These are phyloP conservation scores for Emericellopsis terricola DNA, from an alignment of 495 filamentous ascomycete genomes.

Conservation along the genomic window DNA sequence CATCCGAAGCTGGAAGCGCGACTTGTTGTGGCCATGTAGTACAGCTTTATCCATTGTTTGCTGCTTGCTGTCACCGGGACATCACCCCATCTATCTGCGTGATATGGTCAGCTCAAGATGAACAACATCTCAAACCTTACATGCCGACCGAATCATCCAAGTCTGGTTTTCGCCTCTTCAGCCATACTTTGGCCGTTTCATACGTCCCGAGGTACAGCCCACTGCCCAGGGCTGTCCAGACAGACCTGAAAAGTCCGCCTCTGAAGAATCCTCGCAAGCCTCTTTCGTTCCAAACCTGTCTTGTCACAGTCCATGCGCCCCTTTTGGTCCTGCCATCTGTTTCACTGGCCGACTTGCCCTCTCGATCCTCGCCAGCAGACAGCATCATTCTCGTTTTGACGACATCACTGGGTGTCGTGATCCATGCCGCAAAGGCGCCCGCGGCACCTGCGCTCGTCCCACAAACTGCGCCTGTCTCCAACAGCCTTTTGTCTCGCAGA, in stretches of 20 bases:
- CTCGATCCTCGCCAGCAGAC: slow-evolving; percentile 16
- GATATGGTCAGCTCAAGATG: too few species aligned
- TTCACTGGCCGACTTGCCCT: slow-evolving; percentile 6
- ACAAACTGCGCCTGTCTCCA: slow-evolving; percentile 49
- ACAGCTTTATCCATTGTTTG: too few species aligned
- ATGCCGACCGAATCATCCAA: too few species aligned
- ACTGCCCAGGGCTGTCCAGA: slow-evolving; percentile 65
- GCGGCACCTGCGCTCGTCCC: slow-evolving; percentile 50
- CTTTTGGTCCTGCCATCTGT: slow-evolving; percentile 10
- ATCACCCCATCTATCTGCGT: too few species aligned
- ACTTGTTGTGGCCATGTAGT: too few species aligned
- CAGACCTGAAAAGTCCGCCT: slow-evolving; percentile 55
- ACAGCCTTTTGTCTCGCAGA: slow-evolving; percentile 13
- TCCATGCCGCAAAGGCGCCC: slow-evolving; percentile 46
- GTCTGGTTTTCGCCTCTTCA: too few species aligned
- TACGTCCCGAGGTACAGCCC: slow-evolving; percentile 78
- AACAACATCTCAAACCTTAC: too few species aligned
- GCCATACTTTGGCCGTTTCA: slow-evolving; percentile 56
- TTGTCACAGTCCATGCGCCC: slow-evolving; percentile 36
- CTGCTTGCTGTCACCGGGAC: too few species aligned
- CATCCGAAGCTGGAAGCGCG: too few species aligned
- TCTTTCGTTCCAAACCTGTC: slow-evolving; percentile 38
- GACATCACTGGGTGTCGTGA: slow-evolving; percentile 72
- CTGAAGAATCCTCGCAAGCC: slow-evolving; percentile 59
- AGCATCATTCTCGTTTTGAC: slow-evolving; percentile 71